Conservation (phyloP, 495 filamentous ascomycete species). For the Apodospora peruviana region DNA sequence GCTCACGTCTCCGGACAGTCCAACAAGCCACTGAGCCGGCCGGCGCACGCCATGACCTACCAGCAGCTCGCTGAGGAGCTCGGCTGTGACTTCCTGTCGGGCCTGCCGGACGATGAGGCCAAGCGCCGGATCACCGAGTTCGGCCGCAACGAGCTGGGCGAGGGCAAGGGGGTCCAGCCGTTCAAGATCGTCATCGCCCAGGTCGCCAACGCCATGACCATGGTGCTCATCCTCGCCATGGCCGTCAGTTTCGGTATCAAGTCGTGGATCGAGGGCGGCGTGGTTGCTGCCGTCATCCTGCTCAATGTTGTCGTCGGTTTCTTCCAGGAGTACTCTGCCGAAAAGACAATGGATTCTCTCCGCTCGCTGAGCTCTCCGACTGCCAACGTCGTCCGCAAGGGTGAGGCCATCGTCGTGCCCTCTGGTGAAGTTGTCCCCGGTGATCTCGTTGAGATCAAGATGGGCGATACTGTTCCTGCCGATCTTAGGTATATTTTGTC, state of each 20-base stretch:
- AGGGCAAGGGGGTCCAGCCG: slow-evolving; percentile 43
- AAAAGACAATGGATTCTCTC: slow-evolving; percentile 80
- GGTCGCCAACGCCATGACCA: slow-evolving; percentile 47
- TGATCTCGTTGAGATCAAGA: slow-evolving; percentile 68
- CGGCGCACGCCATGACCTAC: slow-evolving; percentile 58
- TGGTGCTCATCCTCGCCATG: slow-evolving; percentile 76
- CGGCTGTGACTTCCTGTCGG: slow-evolving; percentile 46
- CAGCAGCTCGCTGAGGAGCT: slow-evolving; percentile 54
- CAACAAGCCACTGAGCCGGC: slow-evolving; percentile 48
- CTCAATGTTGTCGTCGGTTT: slow-evolving; percentile 75
- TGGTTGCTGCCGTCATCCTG: slow-evolving; percentile 72
- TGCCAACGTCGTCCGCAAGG: slow-evolving; percentile 68
- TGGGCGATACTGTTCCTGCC: slow-evolving; percentile 73
- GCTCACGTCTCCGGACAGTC: slow-evolving; percentile 49
- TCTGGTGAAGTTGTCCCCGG: slow-evolving; percentile 80
- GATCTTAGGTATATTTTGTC: slow-evolving; percentile 41
- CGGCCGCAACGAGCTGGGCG: slow-evolving; percentile 46
- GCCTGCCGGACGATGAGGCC: slow-evolving; percentile 33
- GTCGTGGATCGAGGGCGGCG: slow-evolving; percentile 81
- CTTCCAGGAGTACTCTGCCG: slow-evolving; percentile 80
- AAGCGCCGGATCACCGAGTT: slow-evolving; percentile 34
- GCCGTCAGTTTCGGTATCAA: slow-evolving; percentile 71
- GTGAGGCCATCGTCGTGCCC: slow-evolving; percentile 64
- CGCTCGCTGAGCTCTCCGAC: slow-evolving; percentile 72
- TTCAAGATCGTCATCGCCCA: slow-evolving; percentile 51